Evolutionary conservation across 78 protist species (phyloP), one percentile per base, ranked within the genome.

Genomic region (Dictyostelium citrinum): DNA sequence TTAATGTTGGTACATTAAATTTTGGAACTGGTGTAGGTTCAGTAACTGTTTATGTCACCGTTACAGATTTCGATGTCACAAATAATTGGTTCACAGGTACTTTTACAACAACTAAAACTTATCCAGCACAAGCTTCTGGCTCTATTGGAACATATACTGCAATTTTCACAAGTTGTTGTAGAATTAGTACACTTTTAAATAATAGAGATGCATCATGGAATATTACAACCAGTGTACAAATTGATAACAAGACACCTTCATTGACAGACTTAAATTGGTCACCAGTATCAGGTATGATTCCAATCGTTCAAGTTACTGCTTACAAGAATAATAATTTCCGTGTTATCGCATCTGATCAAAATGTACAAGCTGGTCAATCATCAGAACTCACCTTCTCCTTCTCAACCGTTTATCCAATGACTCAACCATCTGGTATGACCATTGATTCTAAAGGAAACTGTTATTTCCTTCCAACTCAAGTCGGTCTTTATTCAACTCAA

Each of bases 21-120:
- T 55, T 55, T 64, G 76, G 76, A 29, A 5, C 16, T 29, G 39
- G 39, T 33, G 24, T 31, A 2, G 77, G 39, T 5, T 75, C 49
- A 2, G 35, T 58, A 1, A 24, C 71, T 2, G 74, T 74, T 11
- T 1, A 1, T 4, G 14, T 41, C 12, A 45, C 29, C 1, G 91
- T 84, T 6, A 84, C 58, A 6, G 27, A 55, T 31, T 31, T 84
- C 22, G 79, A 84, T 55, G 11, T 16, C 5, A 7, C 0, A 2
- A 68, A 84, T 4, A 49, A 74, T 37, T 84, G 91, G 91, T 84
- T 84, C 75, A 84, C 91, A 2, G 78, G 82, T 37, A 24, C 76
- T 0, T 46, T 51, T 20, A 35, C 29, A 20, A 16, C 43, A 49
- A 45, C 29, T 10, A 37, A 80, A 24, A 27, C 16, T 0, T 90